Base-by-base conservation (phyloP, 176 grass and related monocot species). In the Juncus effusus region DNA sequence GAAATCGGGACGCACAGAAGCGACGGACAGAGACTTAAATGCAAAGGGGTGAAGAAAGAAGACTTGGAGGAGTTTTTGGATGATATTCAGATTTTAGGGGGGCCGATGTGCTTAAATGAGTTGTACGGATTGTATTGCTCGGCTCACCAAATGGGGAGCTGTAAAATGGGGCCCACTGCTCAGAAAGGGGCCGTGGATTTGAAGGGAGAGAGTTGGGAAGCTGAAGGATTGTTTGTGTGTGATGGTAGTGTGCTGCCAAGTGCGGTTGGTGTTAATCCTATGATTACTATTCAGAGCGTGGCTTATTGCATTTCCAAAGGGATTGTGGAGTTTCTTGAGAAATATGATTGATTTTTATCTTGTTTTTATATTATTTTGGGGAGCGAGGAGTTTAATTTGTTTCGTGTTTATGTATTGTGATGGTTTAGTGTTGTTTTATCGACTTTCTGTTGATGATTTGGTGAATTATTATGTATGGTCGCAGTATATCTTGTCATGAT, bases 121-220 rank as follows among this genome's bases (percentile, higher is more conserved):
- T 6, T 41, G 0, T 92, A 89, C 82, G 65, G 62, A 54, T 45
- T 77, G 60, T 86, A 52, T 63, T 82, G 85, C 88, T 80, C 85
- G 2, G 94, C 94, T 52, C 94, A 97, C 56, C 80, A 97, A 67
- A 97, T 97, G 75, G 82, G 85, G 16, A 97, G 85, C 66, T 92
- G 94, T 68, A 73, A 82, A 69, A 97, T 97, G 83, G 93, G 80
- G 38, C 73, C 59, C 15, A 84, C 69, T 49, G 60, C 74, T 0
- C n/a, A 6, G 42, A 83, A 76, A 36, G 85, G 94, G 13, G 88
- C 80, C 3, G 83, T 97, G 28, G 94, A 97, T 73, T 67, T 41
- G 54, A 77, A 67, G 13, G 94, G 88, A 47, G 82, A 97, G 93
- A 97, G 82, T 67, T 92, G 94, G 94, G 88, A 92, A 68, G 78